Conservation (phyloP, 176 grass and related monocot species). For the Zizania latifolia region DNA sequence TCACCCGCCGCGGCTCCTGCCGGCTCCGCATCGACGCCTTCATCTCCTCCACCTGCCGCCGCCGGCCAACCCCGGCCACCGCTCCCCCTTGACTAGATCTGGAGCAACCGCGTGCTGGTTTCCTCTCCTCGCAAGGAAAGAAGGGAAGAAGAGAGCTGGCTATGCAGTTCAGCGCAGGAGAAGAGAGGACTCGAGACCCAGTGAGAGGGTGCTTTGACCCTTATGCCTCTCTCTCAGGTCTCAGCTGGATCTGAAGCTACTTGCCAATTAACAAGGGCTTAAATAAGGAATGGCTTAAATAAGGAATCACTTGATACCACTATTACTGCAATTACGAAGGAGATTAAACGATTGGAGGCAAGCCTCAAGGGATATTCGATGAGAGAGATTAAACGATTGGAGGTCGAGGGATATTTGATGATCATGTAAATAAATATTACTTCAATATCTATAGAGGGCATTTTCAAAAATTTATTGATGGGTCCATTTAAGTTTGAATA, state of each 20-base stretch:
- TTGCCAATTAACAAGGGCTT: neutral
- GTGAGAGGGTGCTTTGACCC: neutral
- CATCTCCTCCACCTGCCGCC: constrained; percentile 26
- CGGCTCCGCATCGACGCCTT: constrained; percentile 58
- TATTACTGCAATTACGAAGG: no score
- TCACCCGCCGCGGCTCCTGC: constrained; percentile 51
- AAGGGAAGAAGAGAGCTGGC: neutral
- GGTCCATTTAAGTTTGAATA: no score
- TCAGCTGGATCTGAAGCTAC: constrained; percentile 12
- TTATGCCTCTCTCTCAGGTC: neutral
- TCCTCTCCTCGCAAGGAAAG: neutral
- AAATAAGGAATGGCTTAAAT: no score
- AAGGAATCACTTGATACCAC: no score
- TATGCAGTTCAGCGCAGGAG: constrained; percentile 8
- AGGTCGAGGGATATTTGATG: no score
- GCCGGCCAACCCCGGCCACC: neutral
- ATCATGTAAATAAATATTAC: no score
- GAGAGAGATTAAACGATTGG: no score
- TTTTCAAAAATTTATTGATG: no score
- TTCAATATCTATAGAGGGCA: no score
- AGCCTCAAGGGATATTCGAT: no score
- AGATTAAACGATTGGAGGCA: no score
- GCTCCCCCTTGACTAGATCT: constrained; percentile 36
- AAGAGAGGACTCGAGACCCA: constrained; percentile 14
- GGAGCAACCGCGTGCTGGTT: neutral